Evolutionary conservation across 1,284 basidiomycete species (phyloP).

Genomic region (Boletus semigastroideus): DNA sequence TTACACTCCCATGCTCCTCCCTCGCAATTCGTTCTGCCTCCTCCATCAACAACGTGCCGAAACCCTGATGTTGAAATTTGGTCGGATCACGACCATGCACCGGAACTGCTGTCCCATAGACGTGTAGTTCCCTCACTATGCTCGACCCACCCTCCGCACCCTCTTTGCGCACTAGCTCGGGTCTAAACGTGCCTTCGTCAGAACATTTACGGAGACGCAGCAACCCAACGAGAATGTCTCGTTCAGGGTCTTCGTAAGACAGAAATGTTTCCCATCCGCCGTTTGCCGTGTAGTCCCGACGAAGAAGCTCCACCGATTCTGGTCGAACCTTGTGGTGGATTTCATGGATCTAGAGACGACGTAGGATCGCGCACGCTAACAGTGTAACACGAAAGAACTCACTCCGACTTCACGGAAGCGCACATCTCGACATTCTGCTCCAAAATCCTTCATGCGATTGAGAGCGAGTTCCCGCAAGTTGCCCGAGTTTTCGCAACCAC

Average conservation of each 20-base stretch:
- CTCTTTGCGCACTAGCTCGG: slow-evolving; percentile 79
- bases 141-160: slow-evolving; percentile 80
- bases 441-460: slow-evolving; percentile 99
- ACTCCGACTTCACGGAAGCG: slow-evolving; percentile 98
- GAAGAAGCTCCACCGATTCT: slow-evolving; percentile 94
- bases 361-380: slow-evolving; percentile 1
- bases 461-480: slow-evolving; percentile 96
- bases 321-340: slow-evolving; percentile 98
- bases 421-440: slow-evolving; percentile 96
- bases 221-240: slow-evolving; percentile 94
- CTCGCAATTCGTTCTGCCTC: slow-evolving; percentile 98
- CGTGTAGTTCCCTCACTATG: slow-evolving; percentile 95
- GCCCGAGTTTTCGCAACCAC: slow-evolving; percentile 96
- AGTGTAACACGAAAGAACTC: slow-evolving; percentile 33
- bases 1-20: slow-evolving; percentile 94
- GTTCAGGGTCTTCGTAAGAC: slow-evolving; percentile 97
- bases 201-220: slow-evolving; percentile 94
- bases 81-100: slow-evolving; percentile 97
- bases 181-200: slow-evolving; percentile 93
- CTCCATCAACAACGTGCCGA: slow-evolving; percentile 98
- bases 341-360: slow-evolving; percentile 80
- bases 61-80: slow-evolving; percentile 97
- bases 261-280: slow-evolving; percentile 99
- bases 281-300: slow-evolving; percentile 96
- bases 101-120: slow-evolving; percentile 98